These are phyloP conservation scores for Emmonsiellopsis sp. DNA, from an alignment of 2,329 filamentous ascomycete species.

Conservation along the genomic window DNA sequence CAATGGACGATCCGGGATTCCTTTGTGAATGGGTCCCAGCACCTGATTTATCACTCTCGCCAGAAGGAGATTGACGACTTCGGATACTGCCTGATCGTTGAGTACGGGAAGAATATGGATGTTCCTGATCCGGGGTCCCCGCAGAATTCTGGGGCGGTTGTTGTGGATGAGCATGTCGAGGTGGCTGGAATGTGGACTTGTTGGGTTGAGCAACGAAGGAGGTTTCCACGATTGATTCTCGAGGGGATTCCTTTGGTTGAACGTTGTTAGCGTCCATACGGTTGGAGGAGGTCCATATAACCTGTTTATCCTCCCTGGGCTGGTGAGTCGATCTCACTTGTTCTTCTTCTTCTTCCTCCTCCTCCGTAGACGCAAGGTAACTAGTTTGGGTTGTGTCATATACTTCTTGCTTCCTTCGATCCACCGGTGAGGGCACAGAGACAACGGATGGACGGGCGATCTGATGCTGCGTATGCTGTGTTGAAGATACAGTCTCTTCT, in stretches of 20 bases:
- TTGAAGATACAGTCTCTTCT: neutral
- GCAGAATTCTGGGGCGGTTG: conserved; percentile 7
- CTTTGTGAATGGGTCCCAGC: neutral
- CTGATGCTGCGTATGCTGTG: neutral
- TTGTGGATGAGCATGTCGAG: conserved; percentile 8
- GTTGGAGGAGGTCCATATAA: neutral
- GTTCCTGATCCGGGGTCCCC: neutral
- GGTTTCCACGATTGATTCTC: conserved; percentile 11
- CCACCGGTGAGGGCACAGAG: neutral
- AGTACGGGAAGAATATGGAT: neutral
- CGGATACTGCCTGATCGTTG: neutral
- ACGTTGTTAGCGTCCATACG: neutral
- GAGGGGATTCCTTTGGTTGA: neutral
- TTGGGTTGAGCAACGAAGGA: conserved; percentile 10
- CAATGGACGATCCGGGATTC: conserved; percentile 11
- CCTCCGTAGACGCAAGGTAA: too few relatives aligned
- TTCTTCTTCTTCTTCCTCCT: too few relatives aligned
- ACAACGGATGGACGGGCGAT: neutral
- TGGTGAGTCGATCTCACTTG: too few relatives aligned
- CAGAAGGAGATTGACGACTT: neutral
- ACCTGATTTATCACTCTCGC: neutral
- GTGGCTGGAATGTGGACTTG: conserved; percentile 3
- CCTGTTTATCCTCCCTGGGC: neutral
- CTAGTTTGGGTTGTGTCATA: too few relatives aligned
- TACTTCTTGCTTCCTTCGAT: neutral